Percentiles rank a stretch among this genome's conserved stretches.
Conservation (phyloP, 2,329 filamentous ascomycete genomes). For the Apiospora aurea region DNA sequence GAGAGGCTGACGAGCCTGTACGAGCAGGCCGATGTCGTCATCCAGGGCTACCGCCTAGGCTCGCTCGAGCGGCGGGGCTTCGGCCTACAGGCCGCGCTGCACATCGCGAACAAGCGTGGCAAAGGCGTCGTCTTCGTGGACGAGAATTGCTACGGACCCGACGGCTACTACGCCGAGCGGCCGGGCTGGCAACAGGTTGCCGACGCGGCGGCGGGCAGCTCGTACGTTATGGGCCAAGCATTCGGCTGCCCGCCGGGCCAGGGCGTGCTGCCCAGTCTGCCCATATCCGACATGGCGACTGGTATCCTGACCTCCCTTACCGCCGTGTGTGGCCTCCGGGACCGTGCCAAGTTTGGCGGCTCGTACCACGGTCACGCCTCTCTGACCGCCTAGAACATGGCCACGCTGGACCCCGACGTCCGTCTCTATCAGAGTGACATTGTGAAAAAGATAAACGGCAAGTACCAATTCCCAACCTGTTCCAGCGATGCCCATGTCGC, state of each 20-base stretch:
- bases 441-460: no score
- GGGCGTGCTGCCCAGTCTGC: slow-evolving; percentile 42
- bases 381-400: no score
- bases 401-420: no score
- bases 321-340: slow-evolving; percentile 41
- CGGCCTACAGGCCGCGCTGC: slow-evolving; percentile 48
- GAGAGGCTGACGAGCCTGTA: no score
- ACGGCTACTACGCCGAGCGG: slow-evolving; percentile 52
- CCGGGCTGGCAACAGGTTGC: slow-evolving; percentile 61
- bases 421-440: no score
- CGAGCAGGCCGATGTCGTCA: slow-evolving; percentile 61
- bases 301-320: slow-evolving; percentile 42
- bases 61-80: slow-evolving; percentile 50
- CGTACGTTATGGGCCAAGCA: slow-evolving; percentile 42
- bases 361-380: slow-evolving; percentile 41
- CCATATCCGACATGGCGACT: slow-evolving; percentile 46
- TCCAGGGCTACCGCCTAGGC: slow-evolving; percentile 59
- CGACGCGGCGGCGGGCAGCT: slow-evolving; percentile 45
- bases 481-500: no score
- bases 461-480: no score
- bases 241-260: slow-evolving; percentile 37
- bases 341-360: slow-evolving; percentile 41
- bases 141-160: slow-evolving; percentile 59
- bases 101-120: slow-evolving; percentile 47
- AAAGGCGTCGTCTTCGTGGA: slow-evolving; percentile 55